Evolutionary conservation across 805 yeast genomes (phyloP).

Genomic region (Kazachstania bromeliacearum): DNA sequence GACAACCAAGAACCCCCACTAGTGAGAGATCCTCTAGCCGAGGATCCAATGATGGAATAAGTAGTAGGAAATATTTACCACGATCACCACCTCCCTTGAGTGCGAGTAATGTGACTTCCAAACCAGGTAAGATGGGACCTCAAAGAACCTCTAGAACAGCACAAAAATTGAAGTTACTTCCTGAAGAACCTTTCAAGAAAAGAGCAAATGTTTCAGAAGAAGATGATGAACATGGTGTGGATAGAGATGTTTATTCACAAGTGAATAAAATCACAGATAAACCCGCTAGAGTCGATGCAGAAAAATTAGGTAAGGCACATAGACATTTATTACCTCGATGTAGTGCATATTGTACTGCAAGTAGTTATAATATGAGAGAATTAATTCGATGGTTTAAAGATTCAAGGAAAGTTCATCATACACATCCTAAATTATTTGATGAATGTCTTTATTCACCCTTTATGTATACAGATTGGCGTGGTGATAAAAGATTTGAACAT

Average conservation of each 20-base stretch:
- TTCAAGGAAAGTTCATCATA: conserved; percentile 59
- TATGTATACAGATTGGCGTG: conserved; percentile 69
- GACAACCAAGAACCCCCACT: too few relatives aligned
- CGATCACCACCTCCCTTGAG: too few relatives aligned
- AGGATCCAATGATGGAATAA: too few relatives aligned
- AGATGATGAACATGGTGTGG: not conserved
- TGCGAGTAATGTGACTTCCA: not conserved
- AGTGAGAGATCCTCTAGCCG: too few relatives aligned
- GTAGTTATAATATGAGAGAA: conserved; percentile 84
- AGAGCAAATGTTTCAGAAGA: not conserved
- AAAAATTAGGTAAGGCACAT: conserved; percentile 67
- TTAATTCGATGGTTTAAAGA: conserved; percentile 78
- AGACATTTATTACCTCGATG: conserved; percentile 83
- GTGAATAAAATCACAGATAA: conserved; percentile 75
- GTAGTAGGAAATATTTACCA: too few relatives aligned
- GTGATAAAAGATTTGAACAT: conserved; percentile 35
- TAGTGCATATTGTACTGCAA: conserved; percentile 93
- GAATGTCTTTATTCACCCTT: conserved; percentile 94
- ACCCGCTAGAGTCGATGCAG: conserved; percentile 90
- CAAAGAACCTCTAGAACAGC: conserved; percentile 69
- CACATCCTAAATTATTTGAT: conserved; percentile 81
- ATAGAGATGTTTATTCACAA: conserved; percentile 65
- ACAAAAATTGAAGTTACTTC: conserved; percentile 62
- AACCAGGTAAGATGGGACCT: conserved; percentile 37
- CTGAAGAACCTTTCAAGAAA: conserved; percentile 40